phyloP scores from a whole-genome alignment of 2,329 filamentous ascomycete genomes.

The Emmonsia crescens region DNA sequence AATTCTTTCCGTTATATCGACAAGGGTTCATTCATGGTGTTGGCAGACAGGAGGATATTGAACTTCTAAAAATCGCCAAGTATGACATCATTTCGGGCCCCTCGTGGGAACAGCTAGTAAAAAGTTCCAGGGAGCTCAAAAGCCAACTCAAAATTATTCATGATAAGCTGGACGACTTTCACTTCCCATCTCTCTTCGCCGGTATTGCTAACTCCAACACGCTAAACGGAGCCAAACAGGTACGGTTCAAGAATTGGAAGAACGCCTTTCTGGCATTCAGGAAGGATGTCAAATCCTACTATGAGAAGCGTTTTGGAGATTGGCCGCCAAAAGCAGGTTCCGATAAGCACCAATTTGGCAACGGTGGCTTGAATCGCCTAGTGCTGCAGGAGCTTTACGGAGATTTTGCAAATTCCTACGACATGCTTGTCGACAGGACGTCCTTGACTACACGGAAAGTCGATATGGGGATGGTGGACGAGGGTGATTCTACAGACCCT shows the following conservation, averaged over 20 bases:
- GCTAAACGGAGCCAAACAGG: conserved; percentile 59
- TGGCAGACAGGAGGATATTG: conserved; percentile 67
- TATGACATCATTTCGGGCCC: conserved; percentile 58
- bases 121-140: conserved; percentile 68
- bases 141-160: conserved; percentile 61
- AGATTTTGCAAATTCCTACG: conserved; percentile 79
- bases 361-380: conserved; percentile 73
- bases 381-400: conserved; percentile 73
- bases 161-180: conserved; percentile 69
- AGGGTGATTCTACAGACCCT: conserved; percentile 33
- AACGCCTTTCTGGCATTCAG: conserved; percentile 63
- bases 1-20: conserved; percentile 69
- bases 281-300: conserved; percentile 61
- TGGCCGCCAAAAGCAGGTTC: conserved; percentile 87
- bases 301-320: conserved; percentile 54
- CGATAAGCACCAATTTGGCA: conserved; percentile 83
- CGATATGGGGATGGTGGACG: conserved; percentile 51
- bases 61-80: conserved; percentile 57
- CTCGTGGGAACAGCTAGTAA: conserved; percentile 70
- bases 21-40: conserved; percentile 87
- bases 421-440: conserved; percentile 71
- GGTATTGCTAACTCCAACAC: conserved; percentile 79
- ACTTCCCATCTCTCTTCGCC: conserved; percentile 81
- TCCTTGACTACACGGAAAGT: conserved; percentile 67
- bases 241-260: conserved; percentile 79